Evolutionary conservation across 805 yeast species (phyloP), one percentile per base, ranked within the genome.

Genomic region (Zygosaccharomyces siamensis): DNA sequence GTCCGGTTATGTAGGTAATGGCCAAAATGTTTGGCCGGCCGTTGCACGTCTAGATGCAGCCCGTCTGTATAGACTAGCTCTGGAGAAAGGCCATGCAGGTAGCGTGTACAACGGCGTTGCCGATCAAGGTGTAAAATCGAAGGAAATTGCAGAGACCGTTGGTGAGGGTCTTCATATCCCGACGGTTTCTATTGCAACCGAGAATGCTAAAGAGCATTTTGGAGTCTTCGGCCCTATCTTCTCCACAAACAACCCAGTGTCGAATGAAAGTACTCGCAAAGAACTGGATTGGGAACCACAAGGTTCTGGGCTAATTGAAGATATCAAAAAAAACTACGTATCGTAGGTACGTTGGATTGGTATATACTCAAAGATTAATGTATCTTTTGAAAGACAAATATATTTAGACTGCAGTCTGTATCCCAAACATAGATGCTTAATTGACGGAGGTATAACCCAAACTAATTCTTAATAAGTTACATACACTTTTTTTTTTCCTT

Each of bases 1-100:
- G 28, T 66, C 70, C 7, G 50, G 64, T 5, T 72, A 68, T 56
- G 54, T 68, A 8, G 77, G 73, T 11, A 69, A 63, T 28, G 72
- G 70, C 16, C 47, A 51, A 11, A 62, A 59, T 46, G 44, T 35
- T 5, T 71, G 72, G 72, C 47, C 69, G 2, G 66, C 69, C 4
- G 67, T 62, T 33, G 58, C 66, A 44, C 56, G 58, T 7, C 20
- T 32, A 2, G 76, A 72, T 58, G 68, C 64, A 14, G 74, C 72
- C n/a, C 45, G 16, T 4, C 39, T 69, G 18, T 70, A 46, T 60
- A 37, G 62, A 39, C 39, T 56, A 49, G 66, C 62, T 49, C 30
- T 62, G 39, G 60, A 65, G 47, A 56, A 58, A 35, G 60, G 66
- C 23, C 43, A 47, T 38, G 53, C 69, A 47, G 64, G 69, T 31